A percentile compares a stretch with the other conserved stretches of the same genome.
These are phyloP conservation scores for Alloteropsis angusta DNA, from an alignment of 202 grass and related monocot genomes.

Conservation along the genomic window DNA sequence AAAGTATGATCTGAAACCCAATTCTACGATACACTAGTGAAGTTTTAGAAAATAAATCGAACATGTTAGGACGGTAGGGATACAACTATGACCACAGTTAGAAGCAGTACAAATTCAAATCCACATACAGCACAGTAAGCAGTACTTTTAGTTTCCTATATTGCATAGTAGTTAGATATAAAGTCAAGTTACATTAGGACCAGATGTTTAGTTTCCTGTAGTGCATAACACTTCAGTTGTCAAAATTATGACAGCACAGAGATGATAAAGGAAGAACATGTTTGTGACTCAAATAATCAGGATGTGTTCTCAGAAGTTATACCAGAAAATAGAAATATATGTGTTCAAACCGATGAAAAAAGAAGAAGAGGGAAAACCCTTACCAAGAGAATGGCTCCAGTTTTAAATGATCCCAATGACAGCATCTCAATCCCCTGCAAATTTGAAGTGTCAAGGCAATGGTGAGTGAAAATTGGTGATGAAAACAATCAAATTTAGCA, in stretches of 20 bases:
- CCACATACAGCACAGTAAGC: neutral
- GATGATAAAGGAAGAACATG: neutral
- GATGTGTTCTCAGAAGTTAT: neutral
- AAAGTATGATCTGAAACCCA: too few species aligned
- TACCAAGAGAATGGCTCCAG: slow-evolving; percentile 95
- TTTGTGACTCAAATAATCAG: neutral
- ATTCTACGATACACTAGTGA: too few species aligned
- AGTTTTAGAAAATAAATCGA: too few species aligned
- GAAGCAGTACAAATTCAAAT: neutral
- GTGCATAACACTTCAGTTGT: neutral
- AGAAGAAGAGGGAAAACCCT: neutral
- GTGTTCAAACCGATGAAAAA: neutral
- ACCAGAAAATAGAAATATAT: neutral
- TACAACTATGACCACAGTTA: too few species aligned
- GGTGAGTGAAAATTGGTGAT: neutral
- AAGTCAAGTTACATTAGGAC: neutral
- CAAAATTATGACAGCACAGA: neutral
- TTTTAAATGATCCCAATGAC: slow-evolving; percentile 91
- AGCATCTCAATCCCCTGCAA: slow-evolving; percentile 90
- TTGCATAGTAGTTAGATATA: neutral
- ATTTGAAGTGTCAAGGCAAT: neutral
- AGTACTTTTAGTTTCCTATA: neutral
- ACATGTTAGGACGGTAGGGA: too few species aligned
- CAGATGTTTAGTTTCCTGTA: neutral
- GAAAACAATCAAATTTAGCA: neutral